Conservation (phyloP, 2,329 filamentous ascomycete genomes). For the Stemphylium lycopersici region DNA sequence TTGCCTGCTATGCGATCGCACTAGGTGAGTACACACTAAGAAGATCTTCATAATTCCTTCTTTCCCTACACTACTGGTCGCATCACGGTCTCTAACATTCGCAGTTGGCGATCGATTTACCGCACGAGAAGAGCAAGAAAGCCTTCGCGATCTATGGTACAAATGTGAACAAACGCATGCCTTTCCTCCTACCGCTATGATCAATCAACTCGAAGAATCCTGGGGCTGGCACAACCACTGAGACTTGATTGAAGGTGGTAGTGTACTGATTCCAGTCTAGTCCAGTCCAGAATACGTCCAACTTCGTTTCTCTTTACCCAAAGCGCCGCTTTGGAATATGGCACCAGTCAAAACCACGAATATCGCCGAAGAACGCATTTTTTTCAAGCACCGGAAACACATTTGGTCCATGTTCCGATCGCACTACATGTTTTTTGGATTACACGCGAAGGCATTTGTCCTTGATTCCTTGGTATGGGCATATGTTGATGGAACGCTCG, state of each 20-base stretch:
- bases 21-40: constrained; percentile 27
- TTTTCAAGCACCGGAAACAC: neutral
- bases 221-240: constrained; percentile 38
- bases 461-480: constrained; percentile 5
- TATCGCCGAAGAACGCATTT: too few species aligned
- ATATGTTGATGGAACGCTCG: neutral
- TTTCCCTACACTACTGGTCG: neutral
- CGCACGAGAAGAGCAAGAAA: constrained; percentile 38
- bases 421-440: too few species aligned
- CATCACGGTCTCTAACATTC: constrained; percentile 2
- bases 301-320: too few species aligned
- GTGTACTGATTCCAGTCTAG: too few species aligned
- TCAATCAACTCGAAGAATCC: constrained; percentile 43
- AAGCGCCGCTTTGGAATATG: too few species aligned
- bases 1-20: constrained; percentile 47
- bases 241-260: neutral
- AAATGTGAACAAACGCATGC: constrained; percentile 41
- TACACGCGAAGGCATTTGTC: neutral
- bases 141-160: constrained; percentile 39
- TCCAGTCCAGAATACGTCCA: too few species aligned
- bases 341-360: too few species aligned
- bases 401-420: neutral
- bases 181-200: constrained; percentile 43
- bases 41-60: neutral
- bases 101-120: constrained; percentile 45